phyloP scores from a whole-genome alignment of 2,329 filamentous ascomycete species.

The Fusarium sp. region DNA sequence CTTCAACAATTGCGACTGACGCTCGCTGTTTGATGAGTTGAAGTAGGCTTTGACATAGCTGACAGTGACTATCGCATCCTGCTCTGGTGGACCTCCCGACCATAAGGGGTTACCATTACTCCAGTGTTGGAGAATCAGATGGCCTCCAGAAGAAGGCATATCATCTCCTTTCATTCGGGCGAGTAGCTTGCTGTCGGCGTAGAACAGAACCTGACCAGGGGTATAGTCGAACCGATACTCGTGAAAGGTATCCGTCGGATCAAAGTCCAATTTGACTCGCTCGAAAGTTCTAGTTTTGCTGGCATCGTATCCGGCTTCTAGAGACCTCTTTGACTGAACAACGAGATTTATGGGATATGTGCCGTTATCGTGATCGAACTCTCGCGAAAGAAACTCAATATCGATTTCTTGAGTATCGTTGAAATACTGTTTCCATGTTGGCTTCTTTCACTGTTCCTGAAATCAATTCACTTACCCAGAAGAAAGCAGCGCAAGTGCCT shows the following conservation, averaged over 20 bases:
- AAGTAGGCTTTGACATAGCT: constrained; percentile 84
- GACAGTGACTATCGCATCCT: constrained; percentile 73
- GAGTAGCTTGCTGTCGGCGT: constrained; percentile 72
- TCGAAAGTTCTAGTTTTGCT: constrained; percentile 69
- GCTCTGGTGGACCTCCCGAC: constrained; percentile 76
- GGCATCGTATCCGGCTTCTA: constrained; percentile 72
- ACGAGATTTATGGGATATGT: constrained; percentile 78
- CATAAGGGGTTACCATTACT: constrained; percentile 80
- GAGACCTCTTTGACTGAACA: constrained; percentile 75
- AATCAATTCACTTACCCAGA: constrained; percentile 70
- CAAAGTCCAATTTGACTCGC: constrained; percentile 72
- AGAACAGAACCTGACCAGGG: constrained; percentile 73
- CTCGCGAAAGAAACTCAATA: constrained; percentile 79
- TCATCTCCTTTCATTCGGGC: constrained; percentile 67
- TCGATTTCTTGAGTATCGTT: constrained; percentile 86
- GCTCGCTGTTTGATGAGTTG: constrained; percentile 69
- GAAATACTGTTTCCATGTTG: constrained; percentile 68
- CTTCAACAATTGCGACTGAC: constrained; percentile 20
- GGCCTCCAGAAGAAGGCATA: constrained; percentile 72
- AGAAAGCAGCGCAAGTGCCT: constrained; percentile 83
- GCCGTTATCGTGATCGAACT: constrained; percentile 66
- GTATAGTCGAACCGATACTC: constrained; percentile 86
- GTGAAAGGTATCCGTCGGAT: constrained; percentile 75
- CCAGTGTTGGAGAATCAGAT: constrained; percentile 81
- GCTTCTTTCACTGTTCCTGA: neutral